These are phyloP conservation scores for Catharanthus roseus DNA, from an alignment of 257 asterid species.

Conservation along the genomic window DNA sequence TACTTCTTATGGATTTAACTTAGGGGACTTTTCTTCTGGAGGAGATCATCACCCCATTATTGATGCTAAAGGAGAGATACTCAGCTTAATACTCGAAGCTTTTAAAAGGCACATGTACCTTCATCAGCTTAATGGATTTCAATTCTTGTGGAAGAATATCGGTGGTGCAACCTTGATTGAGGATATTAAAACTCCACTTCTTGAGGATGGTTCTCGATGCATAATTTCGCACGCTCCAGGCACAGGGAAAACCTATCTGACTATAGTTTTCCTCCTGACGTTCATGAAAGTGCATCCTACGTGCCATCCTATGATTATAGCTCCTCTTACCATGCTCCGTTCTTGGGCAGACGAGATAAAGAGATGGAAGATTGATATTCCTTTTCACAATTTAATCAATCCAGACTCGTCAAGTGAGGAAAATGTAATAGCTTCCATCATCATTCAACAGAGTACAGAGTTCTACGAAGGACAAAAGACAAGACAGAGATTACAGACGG, in stretches of 20 bases:
- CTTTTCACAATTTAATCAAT: constrained; percentile 60
- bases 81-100: constrained; percentile 40
- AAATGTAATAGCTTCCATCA: constrained; percentile 10
- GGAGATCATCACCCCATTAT: neutral
- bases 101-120: constrained; percentile 32
- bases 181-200: constrained; percentile 25
- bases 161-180: constrained; percentile 52
- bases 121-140: constrained; percentile 61
- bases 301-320: constrained; percentile 63
- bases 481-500: constrained; percentile 18
- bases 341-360: constrained; percentile 65
- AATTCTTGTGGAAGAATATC: constrained; percentile 58
- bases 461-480: too few relatives aligned
- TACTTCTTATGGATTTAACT: too few relatives aligned
- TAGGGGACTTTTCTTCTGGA: too few relatives aligned
- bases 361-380: constrained; percentile 44
- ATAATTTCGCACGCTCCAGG: constrained; percentile 89
- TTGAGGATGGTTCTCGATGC: constrained; percentile 54
- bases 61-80: constrained; percentile 33
- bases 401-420: constrained; percentile 30
- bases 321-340: constrained; percentile 64
- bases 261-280: constrained; percentile 58
- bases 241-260: constrained; percentile 70
- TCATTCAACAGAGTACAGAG: constrained; percentile 11
- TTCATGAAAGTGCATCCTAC: constrained; percentile 48